Evolutionary conservation across 176 grass and related monocot genomes (phyloP).

Genomic region (Carex cristatella): DNA sequence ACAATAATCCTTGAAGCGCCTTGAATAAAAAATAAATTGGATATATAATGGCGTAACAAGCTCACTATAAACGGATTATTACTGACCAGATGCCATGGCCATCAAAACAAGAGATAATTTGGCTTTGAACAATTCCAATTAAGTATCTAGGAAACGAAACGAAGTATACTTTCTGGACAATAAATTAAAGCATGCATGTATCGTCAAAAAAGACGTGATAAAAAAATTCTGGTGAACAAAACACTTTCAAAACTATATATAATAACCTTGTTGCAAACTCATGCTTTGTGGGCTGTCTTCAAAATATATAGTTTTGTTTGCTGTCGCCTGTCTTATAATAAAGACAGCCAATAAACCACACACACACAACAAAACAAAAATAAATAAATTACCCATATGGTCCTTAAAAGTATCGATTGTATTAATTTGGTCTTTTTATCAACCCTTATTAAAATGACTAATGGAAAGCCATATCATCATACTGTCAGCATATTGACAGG

Average conservation of each 20-base stretch:
- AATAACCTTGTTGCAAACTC: not conserved
- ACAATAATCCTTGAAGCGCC: not conserved
- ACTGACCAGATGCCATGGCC: not conserved
- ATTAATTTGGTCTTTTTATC: too few relatives aligned
- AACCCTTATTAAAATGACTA: not conserved
- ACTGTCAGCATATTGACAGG: not conserved
- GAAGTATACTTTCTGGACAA: not conserved
- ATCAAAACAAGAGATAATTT: not conserved
- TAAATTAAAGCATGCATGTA: not conserved
- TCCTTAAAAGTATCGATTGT: not conserved
- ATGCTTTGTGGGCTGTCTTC: not conserved
- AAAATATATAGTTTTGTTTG: not conserved
- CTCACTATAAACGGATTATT: not conserved
- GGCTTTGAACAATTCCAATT: not conserved
- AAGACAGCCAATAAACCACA: not conserved
- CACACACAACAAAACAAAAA: not conserved
- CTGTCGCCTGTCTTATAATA: not conserved
- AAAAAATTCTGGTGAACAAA: not conserved
- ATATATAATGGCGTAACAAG: not conserved
- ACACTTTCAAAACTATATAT: not conserved
- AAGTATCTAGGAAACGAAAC: not conserved
- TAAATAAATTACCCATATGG: not conserved
- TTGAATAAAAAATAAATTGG: not conserved
- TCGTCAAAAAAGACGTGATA: not conserved
- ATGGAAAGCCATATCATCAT: not conserved